Percentiles rank a stretch among this genome's conserved stretches.
Evolutionary conservation across 2,329 filamentous ascomycete species (phyloP).

Genomic region (Berkeleyomyces rouxiae): DNA sequence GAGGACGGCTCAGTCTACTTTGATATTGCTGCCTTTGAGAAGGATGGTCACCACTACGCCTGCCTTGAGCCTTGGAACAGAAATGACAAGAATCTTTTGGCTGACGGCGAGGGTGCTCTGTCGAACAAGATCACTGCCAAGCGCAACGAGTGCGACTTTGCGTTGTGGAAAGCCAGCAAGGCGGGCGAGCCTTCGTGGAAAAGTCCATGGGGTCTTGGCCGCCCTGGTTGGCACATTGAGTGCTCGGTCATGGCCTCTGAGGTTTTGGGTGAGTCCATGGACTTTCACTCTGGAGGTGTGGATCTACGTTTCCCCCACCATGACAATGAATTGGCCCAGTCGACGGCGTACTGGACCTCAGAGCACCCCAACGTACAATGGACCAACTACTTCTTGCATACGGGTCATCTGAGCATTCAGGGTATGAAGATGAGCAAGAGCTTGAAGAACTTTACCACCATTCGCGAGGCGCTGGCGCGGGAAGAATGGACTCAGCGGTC

Average conservation of each 20-base stretch:
- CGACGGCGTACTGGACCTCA: constrained; percentile 54
- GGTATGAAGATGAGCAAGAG: constrained; percentile 94
- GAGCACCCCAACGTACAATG: constrained; percentile 36
- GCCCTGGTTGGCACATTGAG: constrained; percentile 94
- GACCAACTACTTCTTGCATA: constrained; percentile 94
- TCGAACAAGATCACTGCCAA: constrained; percentile 48
- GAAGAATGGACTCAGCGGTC: constrained; percentile 57
- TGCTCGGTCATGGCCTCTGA: constrained; percentile 92
- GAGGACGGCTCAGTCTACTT: constrained; percentile 84
- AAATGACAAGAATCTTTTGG: constrained; percentile 66
- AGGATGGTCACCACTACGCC: constrained; percentile 69
- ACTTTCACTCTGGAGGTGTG: constrained; percentile 85
- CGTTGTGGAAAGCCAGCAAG: constrained; percentile 85
- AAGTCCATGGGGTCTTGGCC: constrained; percentile 71
- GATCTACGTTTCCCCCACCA: constrained; percentile 86
- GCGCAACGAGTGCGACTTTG: constrained; percentile 67
- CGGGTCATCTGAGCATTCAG: constrained; percentile 73
- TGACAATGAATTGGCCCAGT: constrained; percentile 76
- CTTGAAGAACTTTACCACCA: constrained; percentile 90
- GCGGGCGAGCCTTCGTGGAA: constrained; percentile 82
- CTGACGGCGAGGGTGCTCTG: constrained; percentile 79
- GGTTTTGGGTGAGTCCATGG: constrained; percentile 68
- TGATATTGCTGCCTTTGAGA: constrained; percentile 74
- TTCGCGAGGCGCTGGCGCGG: constrained; percentile 58
- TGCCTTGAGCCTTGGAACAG: constrained; percentile 71